Evolutionary conservation across 2,329 filamentous ascomycete genomes (phyloP).

Genomic region (Anisogramma anomala): DNA sequence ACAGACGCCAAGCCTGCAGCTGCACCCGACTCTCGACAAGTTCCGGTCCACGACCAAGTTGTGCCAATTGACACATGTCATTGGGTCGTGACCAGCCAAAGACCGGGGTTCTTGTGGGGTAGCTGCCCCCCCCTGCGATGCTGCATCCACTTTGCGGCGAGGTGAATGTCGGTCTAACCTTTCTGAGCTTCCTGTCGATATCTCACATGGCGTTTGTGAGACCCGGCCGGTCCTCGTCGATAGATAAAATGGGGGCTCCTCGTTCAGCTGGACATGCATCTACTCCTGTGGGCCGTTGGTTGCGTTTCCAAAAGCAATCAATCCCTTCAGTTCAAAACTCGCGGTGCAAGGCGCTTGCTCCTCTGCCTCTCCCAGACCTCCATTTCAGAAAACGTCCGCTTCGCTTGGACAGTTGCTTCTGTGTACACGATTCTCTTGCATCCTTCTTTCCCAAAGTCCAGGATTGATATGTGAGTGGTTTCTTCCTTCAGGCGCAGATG

Average conservation of each 20-base stretch:
- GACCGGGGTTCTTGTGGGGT: not conserved
- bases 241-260: conserved; percentile 6
- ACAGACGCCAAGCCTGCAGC: not conserved
- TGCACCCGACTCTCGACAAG: not conserved
- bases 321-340: not conserved
- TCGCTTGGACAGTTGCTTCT: too few relatives aligned
- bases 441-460: not conserved
- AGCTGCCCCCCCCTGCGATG: not conserved
- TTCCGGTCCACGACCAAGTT: not conserved
- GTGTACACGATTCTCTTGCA: too few relatives aligned
- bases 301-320: not conserved
- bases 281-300: not conserved
- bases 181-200: conserved; percentile 2
- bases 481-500: too few relatives aligned
- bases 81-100: not conserved
- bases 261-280: not conserved
- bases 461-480: too few relatives aligned
- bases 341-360: not conserved
- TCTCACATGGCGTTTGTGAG: not conserved
- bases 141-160: not conserved
- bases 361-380: not conserved
- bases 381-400: not conserved
- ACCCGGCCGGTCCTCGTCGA: conserved; percentile 1
- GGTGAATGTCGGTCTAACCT: not conserved
- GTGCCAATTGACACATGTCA: not conserved